Evolutionary conservation across 2,329 filamentous ascomycete genomes (phyloP).

Genomic region (Aspergillus sp.): DNA sequence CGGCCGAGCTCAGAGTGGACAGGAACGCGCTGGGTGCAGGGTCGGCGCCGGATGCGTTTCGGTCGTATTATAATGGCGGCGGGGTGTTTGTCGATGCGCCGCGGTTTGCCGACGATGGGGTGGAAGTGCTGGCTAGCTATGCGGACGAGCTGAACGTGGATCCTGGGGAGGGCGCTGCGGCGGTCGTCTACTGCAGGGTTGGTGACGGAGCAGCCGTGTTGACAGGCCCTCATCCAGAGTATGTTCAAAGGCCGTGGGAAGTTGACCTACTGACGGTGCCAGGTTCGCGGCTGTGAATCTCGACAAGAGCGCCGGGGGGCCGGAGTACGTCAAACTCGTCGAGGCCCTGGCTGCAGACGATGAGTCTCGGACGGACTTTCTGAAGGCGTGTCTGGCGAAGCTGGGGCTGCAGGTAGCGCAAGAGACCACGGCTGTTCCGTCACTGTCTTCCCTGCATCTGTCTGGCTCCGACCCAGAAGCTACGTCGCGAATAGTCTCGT

Average conservation of each 20-base stretch:
- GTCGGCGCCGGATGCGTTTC: constrained; percentile 52
- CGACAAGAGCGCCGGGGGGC: constrained; percentile 54
- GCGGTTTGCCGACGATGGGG: constrained; percentile 50
- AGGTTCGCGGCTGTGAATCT: constrained; percentile 80
- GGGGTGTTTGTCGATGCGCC: constrained; percentile 80
- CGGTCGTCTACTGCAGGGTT: constrained; percentile 72
- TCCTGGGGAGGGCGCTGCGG: constrained; percentile 62
- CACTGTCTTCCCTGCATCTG: constrained; percentile 73
- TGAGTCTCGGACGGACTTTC: constrained; percentile 58
- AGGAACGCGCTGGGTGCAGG: constrained; percentile 48
- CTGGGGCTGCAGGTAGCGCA: constrained; percentile 71
- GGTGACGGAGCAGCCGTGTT: constrained; percentile 71
- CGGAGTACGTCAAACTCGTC: constrained; percentile 62
- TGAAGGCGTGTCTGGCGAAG: constrained; percentile 70
- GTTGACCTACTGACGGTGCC: constrained; percentile 11
- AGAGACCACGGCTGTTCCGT: constrained; percentile 60
- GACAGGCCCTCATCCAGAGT: constrained; percentile 90
- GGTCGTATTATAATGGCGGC: constrained; percentile 87
- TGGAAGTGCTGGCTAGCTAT: constrained; percentile 78
- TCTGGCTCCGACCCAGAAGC: constrained; percentile 58
- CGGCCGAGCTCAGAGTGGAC: constrained; percentile 57
- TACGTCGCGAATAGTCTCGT: constrained; percentile 58
- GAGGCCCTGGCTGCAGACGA: constrained; percentile 61
- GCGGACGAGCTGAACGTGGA: constrained; percentile 66
- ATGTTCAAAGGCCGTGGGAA: constrained; percentile 23